Evolutionary conservation across 352 stramenopile genomes (phyloP), one percentile per base, ranked within the genome.

Genomic region (Pythium guiyangense): DNA sequence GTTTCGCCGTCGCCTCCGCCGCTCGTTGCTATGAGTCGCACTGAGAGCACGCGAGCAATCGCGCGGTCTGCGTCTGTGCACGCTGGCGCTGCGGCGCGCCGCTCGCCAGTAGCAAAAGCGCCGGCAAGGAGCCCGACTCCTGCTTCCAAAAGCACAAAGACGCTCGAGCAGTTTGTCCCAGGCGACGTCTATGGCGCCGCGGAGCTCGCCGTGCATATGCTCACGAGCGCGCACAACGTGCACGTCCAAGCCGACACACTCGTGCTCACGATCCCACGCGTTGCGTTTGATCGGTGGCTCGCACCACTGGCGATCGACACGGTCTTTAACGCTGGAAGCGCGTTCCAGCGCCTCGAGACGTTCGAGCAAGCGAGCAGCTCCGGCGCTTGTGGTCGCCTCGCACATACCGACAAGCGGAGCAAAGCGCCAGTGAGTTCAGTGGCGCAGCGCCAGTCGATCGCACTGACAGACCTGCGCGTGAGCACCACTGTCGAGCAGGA

Each of bases 241-340:
- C 52, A 69, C 4, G 70, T 59, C 4, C 63, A 78, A 47, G 25
- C 70, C 1, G 66, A 56, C 12, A 86, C 78, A 9, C 60, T 69
- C 1, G 5, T 88, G 10, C 53, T 85, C 8, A 66, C 57, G 15
- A 67, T 88, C 9, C 59, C 71, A 2, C 63, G 52, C 18, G 10
- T 55, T 15, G 31, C 68, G 2, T 73, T 86, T 48, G 67, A 82
- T 0, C 70, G 76, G 5, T 88, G 78, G 78, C 55, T 84, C 14
- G 22, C 37, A 15, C 70, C 72, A 2, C 60, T 77, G n/a, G 49
- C 57, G 3, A 39, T 60, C 11, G 65, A 76, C 27, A 64, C 67
- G 5, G 67, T 79, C n/a, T 62, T 73, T 22, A 70, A 71, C 40
- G 53, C 74, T 18, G 78, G 78, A 14, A 71, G 52, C 20, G 59